Evolutionary conservation across 352 stramenopile genomes (phyloP), one percentile per base, ranked within the genome.

Genomic region (Pythium rhizo-oryzae): DNA sequence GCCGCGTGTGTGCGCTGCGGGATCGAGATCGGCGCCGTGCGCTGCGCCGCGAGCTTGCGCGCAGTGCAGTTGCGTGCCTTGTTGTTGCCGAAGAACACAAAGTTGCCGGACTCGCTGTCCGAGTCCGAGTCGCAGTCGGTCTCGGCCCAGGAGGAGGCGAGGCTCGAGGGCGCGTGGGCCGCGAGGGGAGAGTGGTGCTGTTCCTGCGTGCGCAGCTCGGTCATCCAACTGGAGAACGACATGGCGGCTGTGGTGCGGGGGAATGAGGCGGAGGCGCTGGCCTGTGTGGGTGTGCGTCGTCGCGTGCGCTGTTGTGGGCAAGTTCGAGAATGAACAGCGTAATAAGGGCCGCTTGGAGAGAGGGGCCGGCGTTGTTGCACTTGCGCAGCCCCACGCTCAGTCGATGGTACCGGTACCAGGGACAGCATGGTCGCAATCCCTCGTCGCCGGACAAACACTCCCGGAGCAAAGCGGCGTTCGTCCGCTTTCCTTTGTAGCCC

Each of bases 21-120:
- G 57, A 91, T 91, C 61, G 70, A 68, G 59, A 91, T 91, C 11
- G 82, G 82, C 37, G 76, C 74, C 12, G 82, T 89, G 65, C 76
- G 82, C 43, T 70, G 54, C 56, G 46, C 16, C 37, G 19, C 54
- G 51, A 69, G 37, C 69, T 80, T 67, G 25, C 65, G 60, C 12
- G 60, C 19, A 1, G 59, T 28, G 23, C 28, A 28, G 21, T 62
- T 62, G 46, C 62, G 67, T 19, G 56, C 62, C 60, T 69, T 76
- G 28, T 73, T 68, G 41, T 55, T 23, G 19, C 56, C 56, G 24
- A 70, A 63, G 61, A 53, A 59, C 12, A 62, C 46, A 46, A 57
- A 70, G 46, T 49, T 43, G 52, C 49, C 65, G 35, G 46, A 62
- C 61, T 78, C 65, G 56, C 33, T 78, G 52, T 85, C 77, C 47